phyloP scores from a whole-genome alignment of 495 filamentous ascomycete species.

The Filosporella fistucella region DNA sequence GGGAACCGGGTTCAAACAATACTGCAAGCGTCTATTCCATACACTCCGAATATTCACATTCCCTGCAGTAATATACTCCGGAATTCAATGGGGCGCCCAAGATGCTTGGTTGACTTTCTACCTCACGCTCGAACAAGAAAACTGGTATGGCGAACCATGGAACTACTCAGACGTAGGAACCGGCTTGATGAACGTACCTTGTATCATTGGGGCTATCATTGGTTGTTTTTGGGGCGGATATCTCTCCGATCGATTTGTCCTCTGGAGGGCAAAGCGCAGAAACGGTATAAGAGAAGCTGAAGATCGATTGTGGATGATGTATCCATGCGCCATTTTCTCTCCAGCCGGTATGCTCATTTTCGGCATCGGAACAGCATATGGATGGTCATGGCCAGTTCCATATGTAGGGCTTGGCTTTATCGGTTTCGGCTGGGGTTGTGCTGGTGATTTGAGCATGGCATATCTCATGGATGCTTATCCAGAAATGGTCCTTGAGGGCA shows the following conservation, averaged over 20 bases:
- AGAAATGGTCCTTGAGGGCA: conserved; percentile 11
- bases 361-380: conserved; percentile 21
- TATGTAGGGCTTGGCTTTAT: conserved; percentile 13
- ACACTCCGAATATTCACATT: conserved; percentile 15
- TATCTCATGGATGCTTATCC: conserved; percentile 13
- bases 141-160: conserved; percentile 16
- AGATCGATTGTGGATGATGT: conserved; percentile 26
- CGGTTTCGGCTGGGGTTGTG: conserved; percentile 11
- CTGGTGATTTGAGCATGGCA: conserved; percentile 8
- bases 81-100: conserved; percentile 16
- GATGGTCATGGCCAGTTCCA: conserved; percentile 16
- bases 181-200: conserved; percentile 21
- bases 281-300: conserved; percentile 34
- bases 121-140: conserved; percentile 11
- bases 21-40: conserved; percentile 9
- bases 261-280: conserved; percentile 26
- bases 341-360: conserved; percentile 22
- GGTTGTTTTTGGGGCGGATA: conserved; percentile 23
- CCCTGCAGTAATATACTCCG: conserved; percentile 11
- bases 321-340: conserved; percentile 16
- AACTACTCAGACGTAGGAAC: conserved; percentile 20
- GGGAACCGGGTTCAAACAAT: conserved; percentile 12
- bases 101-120: conserved; percentile 16
- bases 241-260: conserved; percentile 25
- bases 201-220: conserved; percentile 22